A percentile compares a stretch with the other conserved stretches of the same genome.
Evolutionary conservation across 257 asterid species (phyloP).

Genomic region (Solanum dulcamara): DNA sequence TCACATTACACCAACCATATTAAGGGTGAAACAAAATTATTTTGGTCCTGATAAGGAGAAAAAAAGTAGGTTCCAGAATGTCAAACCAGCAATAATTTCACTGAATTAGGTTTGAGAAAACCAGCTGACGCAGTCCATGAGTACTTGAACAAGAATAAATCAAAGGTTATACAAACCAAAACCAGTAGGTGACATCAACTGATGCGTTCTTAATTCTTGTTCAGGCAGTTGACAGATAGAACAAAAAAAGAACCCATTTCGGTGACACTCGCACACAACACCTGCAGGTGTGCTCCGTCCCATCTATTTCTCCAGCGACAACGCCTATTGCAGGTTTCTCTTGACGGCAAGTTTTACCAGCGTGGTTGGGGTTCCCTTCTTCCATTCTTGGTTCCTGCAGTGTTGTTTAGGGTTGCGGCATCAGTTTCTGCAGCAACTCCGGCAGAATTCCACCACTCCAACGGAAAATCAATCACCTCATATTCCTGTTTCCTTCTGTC

Average conservation of each 20-base stretch:
- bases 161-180: not conserved
- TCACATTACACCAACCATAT: not conserved
- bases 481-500: not conserved
- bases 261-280: not conserved
- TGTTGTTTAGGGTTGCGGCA: not conserved
- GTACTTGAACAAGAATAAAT: not conserved
- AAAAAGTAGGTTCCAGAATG: not conserved
- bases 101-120: not conserved
- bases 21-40: not conserved
- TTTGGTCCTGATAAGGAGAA: not conserved
- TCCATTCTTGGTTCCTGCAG: not conserved
- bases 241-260: not conserved
- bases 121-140: not conserved
- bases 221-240: not conserved
- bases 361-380: not conserved
- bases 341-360: not conserved
- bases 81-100: not conserved
- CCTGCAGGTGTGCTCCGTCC: not conserved
- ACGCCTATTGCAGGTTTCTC: not conserved
- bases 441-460: not conserved
- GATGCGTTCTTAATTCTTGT: not conserved
- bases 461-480: not conserved
- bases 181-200: not conserved
- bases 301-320: not conserved
- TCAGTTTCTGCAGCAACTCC: not conserved